Base-by-base conservation (phyloP, 2,329 filamentous ascomycete genomes). In the Talaromyces pinophilus region DNA sequence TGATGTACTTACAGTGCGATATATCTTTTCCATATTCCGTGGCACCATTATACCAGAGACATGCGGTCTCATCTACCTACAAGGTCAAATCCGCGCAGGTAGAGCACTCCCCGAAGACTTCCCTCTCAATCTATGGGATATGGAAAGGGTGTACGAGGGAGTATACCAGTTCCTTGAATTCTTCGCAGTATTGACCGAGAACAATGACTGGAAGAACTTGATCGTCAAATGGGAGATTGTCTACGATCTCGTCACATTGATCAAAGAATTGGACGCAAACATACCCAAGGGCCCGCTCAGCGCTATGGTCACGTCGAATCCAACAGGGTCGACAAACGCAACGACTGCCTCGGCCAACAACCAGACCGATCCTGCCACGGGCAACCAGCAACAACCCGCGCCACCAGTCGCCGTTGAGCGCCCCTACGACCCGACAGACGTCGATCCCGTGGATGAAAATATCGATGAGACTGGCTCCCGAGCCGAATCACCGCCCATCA, bases 71-170 rank as follows among this genome's bases (percentile, higher is more conserved):
- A 97, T 98, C 81, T 92, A 95, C 73, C 85, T 97, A 2, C 94
- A 98, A 80, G 92, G 92, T 17, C 91, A 97, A 74, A 96, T 97
- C 40, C 89, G 92, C 50, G 88, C 90, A 48, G 88, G 90, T 38
- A 85, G 88, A 65, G 88, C 90, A 17, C 87, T 94, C 67, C 88
- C 92, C 0, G 88, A 92, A 68, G 93, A 97, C 73, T 98, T 97
- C 72, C 94, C 94, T 0, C 88, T 97, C 1, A 96, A 98, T 72
- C 86, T 93, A 57, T 98, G 94, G 94, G 94, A 98, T 73, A 96
- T 98, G 90, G 94, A 98, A 76, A 88, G 94, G 15, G 94, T 96
- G 67, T 97, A 96, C 76, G 94, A 98, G 74, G 94, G 94, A 0
- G 87, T 98, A 0, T 92, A 93, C 62, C 93, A 97, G 77, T 97